Evolutionary conservation across 2,329 filamentous ascomycete genomes (phyloP), one percentile per base, ranked within the genome.

Genomic region (Aspergillus phoenicis): DNA sequence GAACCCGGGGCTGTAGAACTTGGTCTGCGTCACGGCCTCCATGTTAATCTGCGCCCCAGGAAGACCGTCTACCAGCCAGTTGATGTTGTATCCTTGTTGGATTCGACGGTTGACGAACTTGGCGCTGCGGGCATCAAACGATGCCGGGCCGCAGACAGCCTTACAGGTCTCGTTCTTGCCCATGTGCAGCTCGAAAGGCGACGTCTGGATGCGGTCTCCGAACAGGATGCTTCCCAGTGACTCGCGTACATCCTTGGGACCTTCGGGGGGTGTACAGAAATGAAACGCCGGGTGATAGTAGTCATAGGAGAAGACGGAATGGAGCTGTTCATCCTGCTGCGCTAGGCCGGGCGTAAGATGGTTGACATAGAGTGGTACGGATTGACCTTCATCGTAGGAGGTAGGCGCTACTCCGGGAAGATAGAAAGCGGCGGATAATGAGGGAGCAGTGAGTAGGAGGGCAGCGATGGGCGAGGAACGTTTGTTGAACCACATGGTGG

Each of bases 151-250:
- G 77, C 95, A 99, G 3, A 96, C 82, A 15, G 84, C 77, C 76
- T 94, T 95, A 82, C 95, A 99, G 0, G 88, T 89, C 77, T 97
- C 91, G 74, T 99, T 95, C 64, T 87, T 81, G 58, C 80, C 87
- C 93, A 99, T 97, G 67, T 87, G 85, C 62, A 98, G 82, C 73
- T 97, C 87, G 73, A 96, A 97, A 0, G 94, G 91, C 38, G 94
- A 98, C n/a, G 92, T 96, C 80, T 92, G 92, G 80, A 99, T 99
- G 59, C 95, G 87, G 79, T 99, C 95, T 68, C 95, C 95, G 70
- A 99, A 99, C 55, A 99, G 80, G 73, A 99, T 99, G 82, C 94
- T 97, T 24, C 95, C 95, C 65, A 99, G 78, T 66, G 91, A 95
- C 80, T 97, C 95, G 43, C 91, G 89, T 22, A 96, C 87, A 80